Evolutionary conservation across 768 basidiomycete genomes (phyloP), one percentile per base, ranked within the genome.

Genomic region (Panaeolus cyanescens): DNA sequence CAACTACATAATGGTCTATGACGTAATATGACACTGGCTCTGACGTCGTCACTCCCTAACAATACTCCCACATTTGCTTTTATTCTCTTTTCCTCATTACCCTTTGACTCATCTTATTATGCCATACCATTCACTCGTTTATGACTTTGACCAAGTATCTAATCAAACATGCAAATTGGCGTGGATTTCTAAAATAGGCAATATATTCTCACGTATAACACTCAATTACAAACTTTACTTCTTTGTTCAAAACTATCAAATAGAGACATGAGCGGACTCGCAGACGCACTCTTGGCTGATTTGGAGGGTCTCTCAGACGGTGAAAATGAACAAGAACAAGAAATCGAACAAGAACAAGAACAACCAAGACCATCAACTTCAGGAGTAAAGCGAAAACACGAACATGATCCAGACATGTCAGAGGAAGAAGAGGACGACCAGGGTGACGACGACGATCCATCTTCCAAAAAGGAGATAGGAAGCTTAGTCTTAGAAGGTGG

Each of bases 251-350:
- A 34, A 62, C 55, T 20, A 36, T 53, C 55, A 34, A 32, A 56
- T 15, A 50, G 13, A 5, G 68, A 60, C 58, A 93, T 93, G 91
- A 88, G 87, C 70, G 85, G 85, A 55, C 86, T 98, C 30, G 96
- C 94, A 20, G 91, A 98, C 76, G 94, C 96, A 71, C 88, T 98
- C 17, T 80, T 97, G 15, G 94, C 93, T 31, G 96, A 97, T 75
- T 87, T 97, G 13, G 93, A 96, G 50, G 93, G 87, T 54, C 83
- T 93, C 59, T 93, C 91, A 5, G 91, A 88, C 62, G 90, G 82
- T 32, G 86, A 85, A 15, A 76, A 81, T 55, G 79, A 84, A 34
- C 82, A 87, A 50, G 64, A 76, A 25, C 70, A 77, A 10, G 56
- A 71, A 22, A 66, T 60, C 28, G 55, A 63, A 22, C 53, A 60